phyloP scores from a whole-genome alignment of 1,284 basidiomycete genomes.

The Papiliotrema nemorosa region DNA sequence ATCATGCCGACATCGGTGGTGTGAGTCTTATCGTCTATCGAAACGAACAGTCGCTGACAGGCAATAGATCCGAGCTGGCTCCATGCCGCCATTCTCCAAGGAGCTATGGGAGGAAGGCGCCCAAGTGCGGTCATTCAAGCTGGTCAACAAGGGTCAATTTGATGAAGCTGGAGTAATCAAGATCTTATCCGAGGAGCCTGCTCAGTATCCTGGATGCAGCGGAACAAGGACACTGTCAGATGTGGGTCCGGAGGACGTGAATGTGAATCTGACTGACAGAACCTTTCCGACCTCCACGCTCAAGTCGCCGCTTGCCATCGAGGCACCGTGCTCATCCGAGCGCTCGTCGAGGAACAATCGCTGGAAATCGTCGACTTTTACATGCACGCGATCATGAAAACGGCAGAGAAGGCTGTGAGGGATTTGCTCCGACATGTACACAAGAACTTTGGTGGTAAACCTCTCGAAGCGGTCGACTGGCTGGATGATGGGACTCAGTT shows the following conservation, averaged over 20 bases:
- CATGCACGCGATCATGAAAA: slow-evolving; percentile 83
- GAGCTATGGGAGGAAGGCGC: slow-evolving; percentile 52
- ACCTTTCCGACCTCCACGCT: slow-evolving; percentile 40
- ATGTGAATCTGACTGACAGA: slow-evolving; percentile 10
- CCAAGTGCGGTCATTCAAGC: slow-evolving; percentile 55
- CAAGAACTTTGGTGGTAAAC: slow-evolving; percentile 62
- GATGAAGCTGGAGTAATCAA: slow-evolving; percentile 63
- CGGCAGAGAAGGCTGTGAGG: slow-evolving; percentile 85
- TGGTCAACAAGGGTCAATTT: slow-evolving; percentile 40
- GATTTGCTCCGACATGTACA: slow-evolving; percentile 75
- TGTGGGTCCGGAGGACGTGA: slow-evolving; percentile 8
- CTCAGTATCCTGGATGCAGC: slow-evolving; percentile 74
- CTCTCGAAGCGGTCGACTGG: slow-evolving; percentile 56
- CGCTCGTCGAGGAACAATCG: slow-evolving; percentile 45
- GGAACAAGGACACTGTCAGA: slow-evolving; percentile 80
- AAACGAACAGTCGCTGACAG: neutral
- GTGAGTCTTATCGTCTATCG: neutral
- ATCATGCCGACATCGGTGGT: slow-evolving; percentile 51
- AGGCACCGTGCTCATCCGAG: slow-evolving; percentile 35
- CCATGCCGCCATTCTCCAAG: slow-evolving; percentile 52
- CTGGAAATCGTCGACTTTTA: slow-evolving; percentile 57
- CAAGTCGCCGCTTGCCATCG: slow-evolving; percentile 43
- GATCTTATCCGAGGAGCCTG: slow-evolving; percentile 82
- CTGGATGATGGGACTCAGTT: slow-evolving; percentile 40
- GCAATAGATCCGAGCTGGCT: slow-evolving; percentile 43